Percentiles rank a stretch among this genome's conserved stretches.
These are phyloP conservation scores for Monosporascus ibericus DNA, from an alignment of 2,329 filamentous ascomycete genomes.

Conservation along the genomic window DNA sequence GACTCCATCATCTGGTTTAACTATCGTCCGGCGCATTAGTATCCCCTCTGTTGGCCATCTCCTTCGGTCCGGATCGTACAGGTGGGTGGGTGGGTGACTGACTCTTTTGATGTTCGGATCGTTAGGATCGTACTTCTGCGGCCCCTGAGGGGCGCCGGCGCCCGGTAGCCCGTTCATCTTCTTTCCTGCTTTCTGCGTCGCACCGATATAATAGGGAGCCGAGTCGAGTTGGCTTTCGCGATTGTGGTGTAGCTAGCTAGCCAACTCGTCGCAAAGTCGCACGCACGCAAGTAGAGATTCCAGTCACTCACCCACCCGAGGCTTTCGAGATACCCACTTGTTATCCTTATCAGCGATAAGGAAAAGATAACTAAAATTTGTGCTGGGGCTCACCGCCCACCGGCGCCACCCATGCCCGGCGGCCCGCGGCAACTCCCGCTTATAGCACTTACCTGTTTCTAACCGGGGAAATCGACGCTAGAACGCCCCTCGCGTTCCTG, in stretches of 20 bases:
- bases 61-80: neutral
- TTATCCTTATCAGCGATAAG: neutral
- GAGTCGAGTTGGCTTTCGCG: neutral
- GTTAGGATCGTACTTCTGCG: slow-evolving; percentile 28
- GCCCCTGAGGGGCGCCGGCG: slow-evolving; percentile 12
- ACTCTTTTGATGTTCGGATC: slow-evolving; percentile 49
- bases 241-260: too few relatives aligned
- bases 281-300: too few relatives aligned
- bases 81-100: slow-evolving; percentile 16
- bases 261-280: too few relatives aligned
- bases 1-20: slow-evolving; percentile 86
- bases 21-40: slow-evolving; percentile 35
- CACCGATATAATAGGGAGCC: neutral
- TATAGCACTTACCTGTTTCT: too few relatives aligned
- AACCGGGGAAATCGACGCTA: too few relatives aligned
- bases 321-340: neutral
- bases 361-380: neutral
- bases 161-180: slow-evolving; percentile 24
- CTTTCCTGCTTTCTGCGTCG: neutral
- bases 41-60: neutral
- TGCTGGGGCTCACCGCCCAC: neutral
- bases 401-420: too few relatives aligned
- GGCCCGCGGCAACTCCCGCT: too few relatives aligned
- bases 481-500: too few relatives aligned
- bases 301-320: too few relatives aligned